Conservation (phyloP, 2,329 filamentous ascomycete species). For the Grosmannia serpens region DNA sequence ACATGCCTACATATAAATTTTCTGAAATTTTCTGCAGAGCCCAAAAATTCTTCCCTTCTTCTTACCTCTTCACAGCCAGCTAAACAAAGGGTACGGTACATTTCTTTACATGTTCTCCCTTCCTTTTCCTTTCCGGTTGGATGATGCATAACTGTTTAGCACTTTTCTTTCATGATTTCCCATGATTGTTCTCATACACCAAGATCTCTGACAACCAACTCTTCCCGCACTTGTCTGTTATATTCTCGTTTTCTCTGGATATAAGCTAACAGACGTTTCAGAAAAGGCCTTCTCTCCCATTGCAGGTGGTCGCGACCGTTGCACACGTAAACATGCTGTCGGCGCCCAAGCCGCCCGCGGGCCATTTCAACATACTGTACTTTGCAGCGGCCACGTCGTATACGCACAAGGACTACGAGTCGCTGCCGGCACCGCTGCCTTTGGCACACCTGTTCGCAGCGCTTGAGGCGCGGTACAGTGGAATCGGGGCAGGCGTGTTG, state of each 20-base stretch:
- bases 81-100: background rate
- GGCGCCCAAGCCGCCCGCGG: slow-evolving; percentile 37
- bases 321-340: slow-evolving; percentile 16
- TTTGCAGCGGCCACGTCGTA: slow-evolving; percentile 66
- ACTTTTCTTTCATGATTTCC: background rate
- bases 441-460: slow-evolving; percentile 51
- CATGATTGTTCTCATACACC: slow-evolving; percentile 9
- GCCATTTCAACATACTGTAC: slow-evolving; percentile 71
- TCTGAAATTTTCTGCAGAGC: background rate
- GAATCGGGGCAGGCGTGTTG: slow-evolving; percentile 57
- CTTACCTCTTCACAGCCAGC: background rate
- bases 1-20: background rate
- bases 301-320: background rate
- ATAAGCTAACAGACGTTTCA: background rate
- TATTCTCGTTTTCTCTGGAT: background rate
- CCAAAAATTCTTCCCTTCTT: slow-evolving; percentile 2
- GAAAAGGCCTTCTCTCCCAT: background rate
- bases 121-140: background rate
- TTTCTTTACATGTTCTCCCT: background rate
- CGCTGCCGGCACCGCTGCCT: slow-evolving; percentile 53
- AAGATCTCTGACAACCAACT: slow-evolving; percentile 6
- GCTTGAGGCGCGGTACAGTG: slow-evolving; percentile 58
- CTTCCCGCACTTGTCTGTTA: background rate
- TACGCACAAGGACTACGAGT: slow-evolving; percentile 56
- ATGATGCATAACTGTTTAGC: slow-evolving; percentile 1